A percentile compares a stretch with the other conserved stretches of the same genome.
Evolutionary conservation across 2,329 filamentous ascomycete genomes (phyloP).

Genomic region (Ilyonectria robusta): DNA sequence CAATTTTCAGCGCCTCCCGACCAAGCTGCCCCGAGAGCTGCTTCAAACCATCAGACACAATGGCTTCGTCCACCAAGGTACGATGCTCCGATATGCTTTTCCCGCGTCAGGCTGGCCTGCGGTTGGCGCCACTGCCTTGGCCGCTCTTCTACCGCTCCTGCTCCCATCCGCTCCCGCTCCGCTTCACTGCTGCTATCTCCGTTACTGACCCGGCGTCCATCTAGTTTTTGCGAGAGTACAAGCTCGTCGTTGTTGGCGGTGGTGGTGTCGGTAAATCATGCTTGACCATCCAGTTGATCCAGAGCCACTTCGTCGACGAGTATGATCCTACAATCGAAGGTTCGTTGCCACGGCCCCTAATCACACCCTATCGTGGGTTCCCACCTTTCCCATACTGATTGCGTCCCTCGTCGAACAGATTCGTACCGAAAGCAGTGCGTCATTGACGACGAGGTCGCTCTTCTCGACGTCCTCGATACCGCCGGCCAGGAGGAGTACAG

Average conservation of each 20-base stretch:
- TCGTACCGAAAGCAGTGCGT: constrained; percentile 99
- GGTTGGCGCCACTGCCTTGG: neutral
- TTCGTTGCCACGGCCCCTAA: constrained; percentile 58
- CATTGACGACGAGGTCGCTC: constrained; percentile 97
- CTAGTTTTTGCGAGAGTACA: constrained; percentile 91
- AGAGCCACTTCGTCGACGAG: constrained; percentile 98
- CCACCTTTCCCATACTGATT: constrained; percentile 6
- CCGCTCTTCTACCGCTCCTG: neutral
- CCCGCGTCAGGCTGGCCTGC: neutral
- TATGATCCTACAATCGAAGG: constrained; percentile 99
- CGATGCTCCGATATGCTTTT: constrained; percentile 12
- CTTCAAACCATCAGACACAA: constrained; percentile 44
- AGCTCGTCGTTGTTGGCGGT: constrained; percentile 96
- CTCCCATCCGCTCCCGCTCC: constrained; percentile 1
- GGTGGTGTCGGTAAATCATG: constrained; percentile 99
- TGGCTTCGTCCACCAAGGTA: constrained; percentile 57
- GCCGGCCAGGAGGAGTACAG: constrained; percentile 99
- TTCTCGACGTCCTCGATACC: constrained; percentile 98
- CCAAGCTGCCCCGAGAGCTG: constrained; percentile 39
- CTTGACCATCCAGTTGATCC: constrained; percentile 96
- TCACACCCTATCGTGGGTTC: neutral
- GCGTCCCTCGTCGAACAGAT: constrained; percentile 68
- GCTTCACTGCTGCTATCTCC: neutral
- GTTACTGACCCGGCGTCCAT: constrained; percentile 35
- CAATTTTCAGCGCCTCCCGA: constrained; percentile 37